Percentiles rank a stretch among this genome's conserved stretches.
These are phyloP conservation scores for Hemileccinum impolitum DNA, from an alignment of 768 basidiomycete species.

Conservation along the genomic window DNA sequence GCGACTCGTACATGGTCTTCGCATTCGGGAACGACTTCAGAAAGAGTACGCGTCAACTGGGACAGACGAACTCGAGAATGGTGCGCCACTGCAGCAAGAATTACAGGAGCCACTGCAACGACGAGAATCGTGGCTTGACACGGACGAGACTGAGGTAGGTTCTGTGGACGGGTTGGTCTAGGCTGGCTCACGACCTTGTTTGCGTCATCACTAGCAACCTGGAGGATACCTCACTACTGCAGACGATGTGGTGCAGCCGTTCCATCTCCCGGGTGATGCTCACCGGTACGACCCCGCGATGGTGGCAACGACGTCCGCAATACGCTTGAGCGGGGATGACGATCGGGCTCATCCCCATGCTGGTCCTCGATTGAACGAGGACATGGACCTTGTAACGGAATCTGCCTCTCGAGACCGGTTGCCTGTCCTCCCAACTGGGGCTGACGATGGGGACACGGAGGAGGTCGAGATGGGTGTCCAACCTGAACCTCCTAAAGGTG, in stretches of 20 bases:
- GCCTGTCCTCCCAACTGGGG: slow-evolving; percentile 6
- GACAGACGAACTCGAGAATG: neutral
- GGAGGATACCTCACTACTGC: slow-evolving; percentile 69
- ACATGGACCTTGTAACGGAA: neutral
- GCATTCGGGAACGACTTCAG: slow-evolving; percentile 79
- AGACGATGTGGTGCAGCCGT: slow-evolving; percentile 72
- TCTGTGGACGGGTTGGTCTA: neutral
- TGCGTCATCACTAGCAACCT: slow-evolving; percentile 14
- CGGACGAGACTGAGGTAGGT: slow-evolving; percentile 23
- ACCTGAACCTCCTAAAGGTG: slow-evolving; percentile 13
- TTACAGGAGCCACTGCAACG: slow-evolving; percentile 8
- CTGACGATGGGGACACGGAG: slow-evolving; percentile 4
- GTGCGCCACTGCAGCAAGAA: slow-evolving; percentile 2
- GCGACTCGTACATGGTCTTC: slow-evolving; percentile 81
- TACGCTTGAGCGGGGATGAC: neutral
- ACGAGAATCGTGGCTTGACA: slow-evolving; percentile 20
- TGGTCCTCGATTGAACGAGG: neutral
- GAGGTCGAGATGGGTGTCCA: slow-evolving; percentile 13
- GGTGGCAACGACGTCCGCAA: slow-evolving; percentile 8
- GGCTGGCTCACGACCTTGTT: slow-evolving; percentile 18
- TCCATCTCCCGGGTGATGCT: slow-evolving; percentile 60
- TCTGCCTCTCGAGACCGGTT: slow-evolving; percentile 8
- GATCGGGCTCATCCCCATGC: neutral
- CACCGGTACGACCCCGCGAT: slow-evolving; percentile 13
- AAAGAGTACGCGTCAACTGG: slow-evolving; percentile 58